Evolutionary conservation across 768 basidiomycete species (phyloP), one percentile per base, ranked within the genome.

Genomic region (Tricholoma hemisulphureum): DNA sequence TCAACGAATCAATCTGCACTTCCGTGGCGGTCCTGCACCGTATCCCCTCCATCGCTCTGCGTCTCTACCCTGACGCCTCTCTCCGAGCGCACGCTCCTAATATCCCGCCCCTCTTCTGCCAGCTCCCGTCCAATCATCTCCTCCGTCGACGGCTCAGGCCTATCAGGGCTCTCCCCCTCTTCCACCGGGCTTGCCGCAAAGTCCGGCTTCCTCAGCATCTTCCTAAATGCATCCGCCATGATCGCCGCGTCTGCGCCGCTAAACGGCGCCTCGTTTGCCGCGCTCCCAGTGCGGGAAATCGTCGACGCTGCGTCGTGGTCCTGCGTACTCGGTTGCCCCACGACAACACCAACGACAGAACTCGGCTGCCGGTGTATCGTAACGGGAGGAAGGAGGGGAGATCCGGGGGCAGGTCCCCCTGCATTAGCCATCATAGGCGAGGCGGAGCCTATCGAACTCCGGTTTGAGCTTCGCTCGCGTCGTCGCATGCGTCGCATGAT

Each of bases 181-280:
- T 90, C 89, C 13, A 86, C 80, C 3, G 86, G 81, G 54, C 79
- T 69, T 18, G 72, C 82, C n/a, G 87, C 81, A 71, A 95, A 95
- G 68, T 93, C 92, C 9, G 94, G 93, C 70, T 93, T 93, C 69
- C 93, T 81, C 67, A 96, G 76, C 62, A 89, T 90, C 70, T 89
- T 85, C 65, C 94, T 80, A 75, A 95, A 96, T 6, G 94, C 94
- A 75, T 93, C 88, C 37, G 93, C 93, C 85, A 95, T 91, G 69
- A 94, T 90, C 35, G 91, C 91, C 53, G 94, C 94, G 71, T 96
- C 93, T 20, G 89, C 87, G 18, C 84, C 87, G 45, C 87, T 88
- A 73, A 95, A 88, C 9, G 86, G 88, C 10, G 83, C 89, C 41
- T 83, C 75, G 56, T 87, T 86, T 53, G 84, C 83, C 48, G 80